phyloP scores from a whole-genome alignment of 208 protist species.

The Acanthamoeba castellanii region DNA sequence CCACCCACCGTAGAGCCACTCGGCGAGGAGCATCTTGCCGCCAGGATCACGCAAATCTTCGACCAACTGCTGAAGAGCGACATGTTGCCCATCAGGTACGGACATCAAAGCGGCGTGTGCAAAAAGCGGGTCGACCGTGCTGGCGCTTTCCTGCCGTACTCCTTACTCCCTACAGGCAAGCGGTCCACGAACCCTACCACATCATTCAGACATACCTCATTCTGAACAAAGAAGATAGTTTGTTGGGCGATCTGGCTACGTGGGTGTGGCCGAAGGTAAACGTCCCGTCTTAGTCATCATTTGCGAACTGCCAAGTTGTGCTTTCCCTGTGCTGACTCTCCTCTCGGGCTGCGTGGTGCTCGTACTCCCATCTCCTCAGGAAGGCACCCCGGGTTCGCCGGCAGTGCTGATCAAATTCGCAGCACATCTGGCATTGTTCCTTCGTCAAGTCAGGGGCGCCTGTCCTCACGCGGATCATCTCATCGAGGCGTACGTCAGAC shows the following conservation, averaged over 20 bases:
- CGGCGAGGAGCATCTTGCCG: not conserved
- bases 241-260: not conserved
- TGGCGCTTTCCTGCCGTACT: not conserved
- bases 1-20: not conserved
- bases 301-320: too few species aligned
- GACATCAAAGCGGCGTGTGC: not conserved
- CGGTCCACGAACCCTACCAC: conserved; percentile 30
- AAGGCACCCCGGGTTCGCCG: too few species aligned
- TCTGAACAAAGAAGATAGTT: not conserved
- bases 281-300: not conserved
- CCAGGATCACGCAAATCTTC: not conserved
- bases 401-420: not conserved
- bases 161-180: not conserved
- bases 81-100: not conserved
- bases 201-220: conserved; percentile 43
- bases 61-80: conserved; percentile 44
- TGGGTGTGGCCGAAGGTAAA: not conserved
- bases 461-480: not conserved
- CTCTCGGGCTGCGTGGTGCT: too few species aligned
- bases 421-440: conserved; percentile 31
- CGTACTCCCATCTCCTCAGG: too few species aligned
- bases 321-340: too few species aligned
- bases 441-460: not conserved
- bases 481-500: conserved; percentile 29
- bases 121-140: too few species aligned